Percentiles rank a stretch among this genome's conserved stretches.
phyloP scores from a whole-genome alignment of 495 filamentous ascomycete genomes.

The Elaphomyces granulatus region DNA sequence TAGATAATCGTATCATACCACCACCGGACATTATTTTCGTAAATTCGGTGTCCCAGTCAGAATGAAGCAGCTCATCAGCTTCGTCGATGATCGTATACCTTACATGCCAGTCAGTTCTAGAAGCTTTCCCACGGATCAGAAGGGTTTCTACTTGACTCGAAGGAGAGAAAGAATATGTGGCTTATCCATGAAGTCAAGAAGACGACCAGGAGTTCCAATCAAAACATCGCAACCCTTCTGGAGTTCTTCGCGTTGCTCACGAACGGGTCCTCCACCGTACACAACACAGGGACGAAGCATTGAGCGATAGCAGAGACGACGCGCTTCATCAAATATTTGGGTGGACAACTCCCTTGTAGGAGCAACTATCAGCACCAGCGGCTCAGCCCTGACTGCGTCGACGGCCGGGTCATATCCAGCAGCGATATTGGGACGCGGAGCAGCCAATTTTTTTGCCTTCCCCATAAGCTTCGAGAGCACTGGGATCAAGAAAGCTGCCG shows the following conservation, averaged over 20 bases:
- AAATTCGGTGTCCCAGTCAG: slow-evolving; percentile 61
- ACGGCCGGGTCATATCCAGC: slow-evolving; percentile 26
- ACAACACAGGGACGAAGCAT: slow-evolving; percentile 87
- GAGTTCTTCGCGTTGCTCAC: slow-evolving; percentile 54
- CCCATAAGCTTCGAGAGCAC: slow-evolving; percentile 86
- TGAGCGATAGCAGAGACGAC: slow-evolving; percentile 81
- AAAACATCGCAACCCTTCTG: slow-evolving; percentile 78
- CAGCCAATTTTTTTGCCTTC: slow-evolving; percentile 72
- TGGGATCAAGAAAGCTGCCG: slow-evolving; percentile 80
- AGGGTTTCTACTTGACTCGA: slow-evolving; percentile 47
- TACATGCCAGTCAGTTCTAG: background rate
- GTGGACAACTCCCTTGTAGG: slow-evolving; percentile 81
- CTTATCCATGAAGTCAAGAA: slow-evolving; percentile 67
- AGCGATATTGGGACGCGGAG: slow-evolving; percentile 49
- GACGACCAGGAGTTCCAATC: slow-evolving; percentile 74
- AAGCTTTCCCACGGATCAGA: slow-evolving; percentile 4
- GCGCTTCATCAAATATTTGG: slow-evolving; percentile 88
- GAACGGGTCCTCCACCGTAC: slow-evolving; percentile 67
- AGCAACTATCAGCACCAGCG: slow-evolving; percentile 69
- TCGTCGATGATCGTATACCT: slow-evolving; percentile 85
- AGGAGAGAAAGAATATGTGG: slow-evolving; percentile 51
- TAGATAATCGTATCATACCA: slow-evolving; percentile 35
- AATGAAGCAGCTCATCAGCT: slow-evolving; percentile 76
- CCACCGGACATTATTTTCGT: slow-evolving; percentile 59
- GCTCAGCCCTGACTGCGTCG: slow-evolving; percentile 53